Evolutionary conservation across 331 rosid species (phyloP).

Genomic region (Rhamnella rubrinervis): DNA sequence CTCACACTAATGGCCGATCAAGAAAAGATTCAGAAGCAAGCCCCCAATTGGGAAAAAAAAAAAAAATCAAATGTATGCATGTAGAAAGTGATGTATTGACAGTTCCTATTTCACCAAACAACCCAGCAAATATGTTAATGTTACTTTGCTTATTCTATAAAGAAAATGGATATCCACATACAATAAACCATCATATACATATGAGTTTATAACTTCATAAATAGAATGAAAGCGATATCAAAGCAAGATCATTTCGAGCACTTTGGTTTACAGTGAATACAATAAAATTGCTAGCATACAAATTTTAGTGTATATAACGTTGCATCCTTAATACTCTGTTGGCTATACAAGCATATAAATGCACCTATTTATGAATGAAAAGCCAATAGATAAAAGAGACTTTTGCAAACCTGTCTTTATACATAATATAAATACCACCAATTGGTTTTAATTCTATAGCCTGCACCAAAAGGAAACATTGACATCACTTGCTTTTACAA

Average conservation of each 20-base stretch:
- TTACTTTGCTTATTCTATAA: too few species aligned
- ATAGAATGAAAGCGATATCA: too few species aligned
- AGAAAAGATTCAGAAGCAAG: not conserved
- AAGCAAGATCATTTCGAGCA: too few species aligned
- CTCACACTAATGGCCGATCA: not conserved
- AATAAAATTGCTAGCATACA: too few species aligned
- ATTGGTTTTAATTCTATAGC: constrained; percentile 67
- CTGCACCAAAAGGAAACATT: constrained; percentile 45
- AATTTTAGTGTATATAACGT: not conserved
- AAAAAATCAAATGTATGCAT: not conserved
- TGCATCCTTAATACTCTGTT: not conserved
- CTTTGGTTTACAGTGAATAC: too few species aligned
- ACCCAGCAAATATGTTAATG: too few species aligned
- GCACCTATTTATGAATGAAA: not conserved
- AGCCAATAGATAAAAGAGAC: not conserved
- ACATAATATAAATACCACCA: constrained; percentile 66
- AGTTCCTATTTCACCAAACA: too few species aligned
- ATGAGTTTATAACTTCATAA: too few species aligned
- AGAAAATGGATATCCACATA: too few species aligned
- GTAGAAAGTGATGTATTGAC: too few species aligned
- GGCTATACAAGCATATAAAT: not conserved
- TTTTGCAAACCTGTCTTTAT: constrained; percentile 64
- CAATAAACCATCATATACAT: too few species aligned
- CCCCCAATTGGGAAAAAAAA: too few species aligned
- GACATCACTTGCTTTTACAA: not conserved